A percentile compares a stretch with the other conserved stretches of the same genome.
These are phyloP conservation scores for Aspergillus thermomutatus DNA, from an alignment of 2,329 filamentous ascomycete species.

Conservation along the genomic window DNA sequence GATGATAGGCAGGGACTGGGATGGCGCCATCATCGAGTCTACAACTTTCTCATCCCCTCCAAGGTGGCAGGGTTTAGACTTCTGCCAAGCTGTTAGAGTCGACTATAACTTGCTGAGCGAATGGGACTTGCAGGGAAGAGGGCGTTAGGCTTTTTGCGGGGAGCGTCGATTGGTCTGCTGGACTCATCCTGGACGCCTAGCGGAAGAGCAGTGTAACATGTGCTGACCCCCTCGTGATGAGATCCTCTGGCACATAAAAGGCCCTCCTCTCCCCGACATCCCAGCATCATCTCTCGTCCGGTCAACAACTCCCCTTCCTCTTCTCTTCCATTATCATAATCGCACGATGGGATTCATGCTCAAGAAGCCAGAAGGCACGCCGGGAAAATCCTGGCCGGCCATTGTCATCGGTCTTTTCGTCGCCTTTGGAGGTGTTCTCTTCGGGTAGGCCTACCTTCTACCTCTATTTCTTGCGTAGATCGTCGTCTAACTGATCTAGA, in stretches of 20 bases:
- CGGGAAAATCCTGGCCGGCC: constrained; percentile 46
- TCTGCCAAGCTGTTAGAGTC: background rate
- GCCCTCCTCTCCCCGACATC: background rate
- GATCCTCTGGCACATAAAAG: background rate
- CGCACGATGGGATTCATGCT: constrained; percentile 41
- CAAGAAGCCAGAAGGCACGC: constrained; percentile 45
- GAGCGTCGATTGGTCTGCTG: too few species aligned
- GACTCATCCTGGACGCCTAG: too few species aligned
- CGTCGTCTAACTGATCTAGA: constrained; percentile 13
- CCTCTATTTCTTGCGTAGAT: constrained; percentile 14
- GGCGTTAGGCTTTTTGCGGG: background rate
- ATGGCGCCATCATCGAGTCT: too few species aligned
- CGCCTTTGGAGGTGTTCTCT: constrained; percentile 57
- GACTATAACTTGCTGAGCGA: background rate
- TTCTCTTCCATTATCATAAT: background rate
- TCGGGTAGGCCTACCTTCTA: constrained; percentile 44
- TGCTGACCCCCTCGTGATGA: too few species aligned
- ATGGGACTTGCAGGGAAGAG: background rate
- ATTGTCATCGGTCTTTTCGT: constrained; percentile 57
- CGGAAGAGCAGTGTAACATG: too few species aligned
- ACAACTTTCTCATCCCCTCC: background rate
- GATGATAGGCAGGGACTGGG: background rate
- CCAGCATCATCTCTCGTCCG: background rate
- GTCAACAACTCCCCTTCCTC: background rate
- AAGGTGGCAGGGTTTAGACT: background rate